These are phyloP conservation scores for Immersiella caudata DNA, from an alignment of 495 filamentous ascomycete genomes.

Conservation along the genomic window DNA sequence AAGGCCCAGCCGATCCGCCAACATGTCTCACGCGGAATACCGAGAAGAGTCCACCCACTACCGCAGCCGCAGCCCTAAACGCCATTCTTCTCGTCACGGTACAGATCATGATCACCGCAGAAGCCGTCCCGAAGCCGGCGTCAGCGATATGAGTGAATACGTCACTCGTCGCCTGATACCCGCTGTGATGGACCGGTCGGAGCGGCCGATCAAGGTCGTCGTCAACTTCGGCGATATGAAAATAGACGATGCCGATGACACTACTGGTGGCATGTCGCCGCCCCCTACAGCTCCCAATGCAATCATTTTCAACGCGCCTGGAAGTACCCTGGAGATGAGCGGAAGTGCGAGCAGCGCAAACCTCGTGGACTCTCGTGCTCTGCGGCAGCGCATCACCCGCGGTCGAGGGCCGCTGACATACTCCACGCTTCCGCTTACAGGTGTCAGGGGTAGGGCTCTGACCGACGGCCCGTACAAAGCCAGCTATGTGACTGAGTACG, in stretches of 20 bases:
- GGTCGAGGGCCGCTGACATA: not conserved
- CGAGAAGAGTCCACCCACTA: not conserved
- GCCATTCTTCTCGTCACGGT: not conserved
- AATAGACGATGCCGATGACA: not conserved
- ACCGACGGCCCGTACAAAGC: not conserved
- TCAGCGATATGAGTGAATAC: not conserved
- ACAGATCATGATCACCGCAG: not conserved
- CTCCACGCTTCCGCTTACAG: not conserved
- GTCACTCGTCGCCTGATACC: not conserved
- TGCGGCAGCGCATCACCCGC: not conserved
- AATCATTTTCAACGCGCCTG: not conserved
- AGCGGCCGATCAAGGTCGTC: not conserved
- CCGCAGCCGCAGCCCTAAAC: not conserved
- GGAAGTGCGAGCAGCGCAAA: not conserved
- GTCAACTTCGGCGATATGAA: conserved; percentile 4
- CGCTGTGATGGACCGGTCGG: not conserved
- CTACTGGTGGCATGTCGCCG: not conserved
- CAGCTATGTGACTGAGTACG: not conserved
- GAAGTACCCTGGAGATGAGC: not conserved
- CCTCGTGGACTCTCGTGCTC: not conserved
- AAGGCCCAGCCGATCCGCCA: not conserved
- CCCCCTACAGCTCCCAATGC: not conserved
- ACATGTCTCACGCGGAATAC: not conserved
- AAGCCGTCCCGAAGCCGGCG: not conserved
- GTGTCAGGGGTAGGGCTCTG: not conserved